These are phyloP conservation scores for Colletotrichum gloeosporioides DNA, from an alignment of 2,329 filamentous ascomycete species.

Conservation along the genomic window DNA sequence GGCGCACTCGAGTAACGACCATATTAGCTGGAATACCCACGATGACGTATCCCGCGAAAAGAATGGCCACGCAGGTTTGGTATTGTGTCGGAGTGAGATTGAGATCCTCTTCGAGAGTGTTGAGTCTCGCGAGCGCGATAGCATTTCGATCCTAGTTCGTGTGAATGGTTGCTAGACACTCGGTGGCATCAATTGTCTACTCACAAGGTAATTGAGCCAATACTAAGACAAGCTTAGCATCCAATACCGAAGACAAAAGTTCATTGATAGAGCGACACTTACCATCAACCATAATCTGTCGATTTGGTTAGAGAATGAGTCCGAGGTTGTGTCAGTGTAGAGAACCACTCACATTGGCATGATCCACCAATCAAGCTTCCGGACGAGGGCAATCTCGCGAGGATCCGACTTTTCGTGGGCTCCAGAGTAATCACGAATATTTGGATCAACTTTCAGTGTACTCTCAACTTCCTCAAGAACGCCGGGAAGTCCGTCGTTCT, in stretches of 20 bases:
- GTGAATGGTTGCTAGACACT: rapidly evolving
- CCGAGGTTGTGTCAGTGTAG: not conserved
- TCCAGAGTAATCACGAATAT: slow-evolving; percentile 37
- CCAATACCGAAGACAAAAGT: not conserved
- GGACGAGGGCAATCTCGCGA: slow-evolving; percentile 42
- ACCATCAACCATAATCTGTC: not conserved
- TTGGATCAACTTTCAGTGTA: not conserved
- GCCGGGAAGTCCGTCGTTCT: not conserved
- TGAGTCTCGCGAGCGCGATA: slow-evolving; percentile 61
- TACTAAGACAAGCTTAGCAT: not conserved
- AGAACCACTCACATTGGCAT: slow-evolving; percentile 28
- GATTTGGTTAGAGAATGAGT: not conserved
- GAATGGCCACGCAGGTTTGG: slow-evolving; percentile 14
- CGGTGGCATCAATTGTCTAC: slow-evolving; percentile 26
- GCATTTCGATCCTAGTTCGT: slow-evolving; percentile 48
- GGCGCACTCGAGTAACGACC: slow-evolving; percentile 16
- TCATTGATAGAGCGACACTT: rapidly evolving
- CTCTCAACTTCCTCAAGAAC: not conserved
- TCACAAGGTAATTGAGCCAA: slow-evolving; percentile 33
- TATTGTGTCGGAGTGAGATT: slow-evolving; percentile 40
- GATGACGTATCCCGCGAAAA: slow-evolving; percentile 27
- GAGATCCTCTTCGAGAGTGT: slow-evolving; percentile 58
- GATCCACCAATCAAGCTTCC: slow-evolving; percentile 43
- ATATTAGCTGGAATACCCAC: slow-evolving; percentile 32
- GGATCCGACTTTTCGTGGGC: slow-evolving; percentile 44